Evolutionary conservation across 2,329 filamentous ascomycete genomes (phyloP), one percentile per base, ranked within the genome.

Genomic region (Fusarium goolgardi): DNA sequence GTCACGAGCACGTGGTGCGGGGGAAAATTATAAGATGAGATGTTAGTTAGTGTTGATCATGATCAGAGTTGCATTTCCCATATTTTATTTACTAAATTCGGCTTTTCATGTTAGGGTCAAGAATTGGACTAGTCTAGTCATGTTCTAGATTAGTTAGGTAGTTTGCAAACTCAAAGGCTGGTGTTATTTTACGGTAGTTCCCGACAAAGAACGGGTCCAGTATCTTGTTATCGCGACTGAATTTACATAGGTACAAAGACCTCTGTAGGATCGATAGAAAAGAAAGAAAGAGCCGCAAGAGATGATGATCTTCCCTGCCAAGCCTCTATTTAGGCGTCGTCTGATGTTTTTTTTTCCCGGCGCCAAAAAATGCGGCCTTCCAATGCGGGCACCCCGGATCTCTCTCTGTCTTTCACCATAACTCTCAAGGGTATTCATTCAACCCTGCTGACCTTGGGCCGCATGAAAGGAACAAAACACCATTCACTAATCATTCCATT

Each of bases 1-100:
- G 62, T 69, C 58, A 69, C 66, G 66, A 69, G 66, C 66, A 63
- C 40, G 54, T 69, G 66, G 62, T 70, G 66, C 53, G 66, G 66
- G 66, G 66, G 63, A 63, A 63, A 35, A 29, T 52, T 29, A 49
- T 40, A 49, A 55, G 47, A 52, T 47, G 40, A 45, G 35, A 39
- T 39, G 35, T 39, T 21, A 39, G 35, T 39, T 13, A 39, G n/a
- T 39, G 35, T 20, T 20, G 21, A 59, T 59, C 37, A 45, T 55
- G 41, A 63, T 58, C 32, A 57, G 31, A 40, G 20, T 20, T 23
- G 27, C 41, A 12, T 45, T 54, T 27, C 23, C 52, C 57, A 46
- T 61, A 15, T 20, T 25, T 46, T 31, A 23, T 20, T 40, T 11
- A 21, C 35, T 25, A 51, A 6, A 12, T 31, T 54, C 27, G 35